Evolutionary conservation across 2,329 filamentous ascomycete species (phyloP).

Genomic region (Arthrobotrys iridis): DNA sequence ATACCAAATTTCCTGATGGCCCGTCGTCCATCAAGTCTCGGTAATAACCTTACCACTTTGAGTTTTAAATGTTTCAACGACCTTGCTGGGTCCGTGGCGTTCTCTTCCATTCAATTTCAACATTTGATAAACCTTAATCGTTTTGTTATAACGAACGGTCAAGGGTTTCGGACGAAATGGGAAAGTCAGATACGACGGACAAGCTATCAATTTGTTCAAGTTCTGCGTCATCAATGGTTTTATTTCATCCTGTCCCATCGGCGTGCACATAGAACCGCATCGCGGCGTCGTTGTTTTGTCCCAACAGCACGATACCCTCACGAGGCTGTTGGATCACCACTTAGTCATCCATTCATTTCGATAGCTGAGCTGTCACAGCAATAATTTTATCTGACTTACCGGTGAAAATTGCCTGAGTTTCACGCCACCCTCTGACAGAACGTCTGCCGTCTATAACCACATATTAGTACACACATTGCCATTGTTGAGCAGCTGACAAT

Average conservation of each 20-base stretch:
- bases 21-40: background rate
- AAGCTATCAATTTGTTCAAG: too few species aligned
- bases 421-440: conserved; percentile 86
- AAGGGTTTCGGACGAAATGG: background rate
- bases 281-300: conserved; percentile 15
- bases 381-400: conserved; percentile 69
- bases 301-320: conserved; percentile 38
- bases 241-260: background rate
- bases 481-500: background rate
- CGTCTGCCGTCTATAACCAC: conserved; percentile 71
- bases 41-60: conserved; percentile 17
- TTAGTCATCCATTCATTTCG: background rate
- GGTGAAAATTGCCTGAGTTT: conserved; percentile 86
- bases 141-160: background rate
- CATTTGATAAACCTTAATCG: background rate
- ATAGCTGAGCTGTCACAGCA: background rate
- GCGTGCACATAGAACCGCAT: conserved; percentile 4
- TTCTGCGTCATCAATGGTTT: background rate
- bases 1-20: conserved; percentile 2
- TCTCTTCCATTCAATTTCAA: background rate
- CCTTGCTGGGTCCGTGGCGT: background rate
- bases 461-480: conserved; percentile 16
- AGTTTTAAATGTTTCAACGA: conserved; percentile 31
- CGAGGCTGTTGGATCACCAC: conserved; percentile 20
- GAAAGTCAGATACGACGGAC: too few species aligned